Percentiles rank a stretch among this genome's conserved stretches.
phyloP scores from a whole-genome alignment of 2,329 filamentous ascomycete species.

The Penicillium expansum region DNA sequence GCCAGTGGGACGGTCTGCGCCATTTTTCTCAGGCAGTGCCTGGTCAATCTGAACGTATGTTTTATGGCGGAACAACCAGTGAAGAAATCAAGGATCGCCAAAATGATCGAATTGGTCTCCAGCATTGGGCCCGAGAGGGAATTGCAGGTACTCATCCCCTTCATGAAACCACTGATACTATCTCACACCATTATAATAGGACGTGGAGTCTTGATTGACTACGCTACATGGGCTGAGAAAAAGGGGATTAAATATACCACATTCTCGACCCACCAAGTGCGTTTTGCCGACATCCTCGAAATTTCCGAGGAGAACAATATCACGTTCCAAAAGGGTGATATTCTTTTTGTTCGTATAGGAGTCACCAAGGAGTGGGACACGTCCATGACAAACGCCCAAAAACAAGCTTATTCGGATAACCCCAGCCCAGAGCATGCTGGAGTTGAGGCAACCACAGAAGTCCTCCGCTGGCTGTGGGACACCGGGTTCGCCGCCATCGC shows the following conservation, averaged over 20 bases:
- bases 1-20: too few species aligned
- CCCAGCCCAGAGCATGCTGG: too few species aligned
- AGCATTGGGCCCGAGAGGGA: constrained; percentile 50
- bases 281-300: constrained; percentile 35
- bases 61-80: constrained; percentile 50
- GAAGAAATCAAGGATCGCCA: constrained; percentile 47
- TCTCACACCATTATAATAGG: constrained; percentile 29
- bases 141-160: constrained; percentile 38
- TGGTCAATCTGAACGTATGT: constrained; percentile 40
- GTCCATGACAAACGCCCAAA: constrained; percentile 36
- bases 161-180: not conserved
- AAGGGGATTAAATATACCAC: constrained; percentile 41
- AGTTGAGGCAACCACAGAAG: too few species aligned
- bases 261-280: constrained; percentile 43
- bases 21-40: constrained; percentile 49
- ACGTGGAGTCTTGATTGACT: constrained; percentile 54
- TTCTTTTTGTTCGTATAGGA: constrained; percentile 52
- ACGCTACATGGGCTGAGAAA: constrained; percentile 45
- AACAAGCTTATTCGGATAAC: too few species aligned
- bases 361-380: too few species aligned
- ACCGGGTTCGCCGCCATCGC: too few species aligned
- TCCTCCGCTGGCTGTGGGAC: too few species aligned
- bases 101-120: constrained; percentile 48
- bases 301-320: constrained; percentile 45
- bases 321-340: constrained; percentile 51